Percentiles rank a stretch among this genome's conserved stretches.
Evolutionary conservation across 1,139 yeast genomes (phyloP).

Genomic region (Candida pseudoviswanathii): DNA sequence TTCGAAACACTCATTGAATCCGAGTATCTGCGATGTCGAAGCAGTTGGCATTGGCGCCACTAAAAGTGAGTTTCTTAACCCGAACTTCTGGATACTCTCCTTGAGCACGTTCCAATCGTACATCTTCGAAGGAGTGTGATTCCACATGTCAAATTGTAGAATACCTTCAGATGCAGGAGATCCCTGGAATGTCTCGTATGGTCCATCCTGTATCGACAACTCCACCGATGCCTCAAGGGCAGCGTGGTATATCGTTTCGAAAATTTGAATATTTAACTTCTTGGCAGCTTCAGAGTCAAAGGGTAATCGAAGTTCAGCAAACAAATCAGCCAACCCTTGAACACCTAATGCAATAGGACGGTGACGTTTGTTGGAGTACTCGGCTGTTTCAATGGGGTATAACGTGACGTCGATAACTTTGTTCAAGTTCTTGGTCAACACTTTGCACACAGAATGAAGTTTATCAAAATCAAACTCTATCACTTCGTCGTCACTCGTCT

Average conservation of each 20-base stretch:
- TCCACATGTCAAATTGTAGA: conserved; percentile 82
- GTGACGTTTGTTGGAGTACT: conserved; percentile 68
- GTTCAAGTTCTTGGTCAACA: conserved; percentile 73
- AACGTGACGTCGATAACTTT: conserved; percentile 74
- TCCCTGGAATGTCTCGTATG: conserved; percentile 69
- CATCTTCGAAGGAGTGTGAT: conserved; percentile 66
- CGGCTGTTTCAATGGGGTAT: conserved; percentile 77
- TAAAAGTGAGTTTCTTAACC: conserved; percentile 77
- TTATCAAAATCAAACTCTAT: conserved; percentile 68
- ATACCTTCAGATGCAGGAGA: conserved; percentile 84
- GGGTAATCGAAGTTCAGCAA: conserved; percentile 73
- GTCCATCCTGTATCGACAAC: conserved; percentile 64
- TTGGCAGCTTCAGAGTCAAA: conserved; percentile 78
- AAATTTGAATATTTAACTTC: conserved; percentile 72
- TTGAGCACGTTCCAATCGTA: conserved; percentile 79
- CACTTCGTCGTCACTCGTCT: conserved; percentile 33
- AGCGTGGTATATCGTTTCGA: conserved; percentile 89
- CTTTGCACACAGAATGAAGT: conserved; percentile 73
- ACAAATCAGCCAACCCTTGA: conserved; percentile 89
- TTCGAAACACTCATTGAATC: conserved; percentile 89
- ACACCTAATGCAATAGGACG: conserved; percentile 90
- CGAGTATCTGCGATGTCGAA: conserved; percentile 87
- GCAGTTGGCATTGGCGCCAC: conserved; percentile 97
- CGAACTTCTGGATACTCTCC: conserved; percentile 58
- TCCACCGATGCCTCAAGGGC: conserved; percentile 81